Percentiles rank a stretch among this genome's conserved stretches.
These are phyloP conservation scores for Pecoramyces ruminantium DNA, from an alignment of 192 early-diverging fungal genomes.

Conservation along the genomic window DNA sequence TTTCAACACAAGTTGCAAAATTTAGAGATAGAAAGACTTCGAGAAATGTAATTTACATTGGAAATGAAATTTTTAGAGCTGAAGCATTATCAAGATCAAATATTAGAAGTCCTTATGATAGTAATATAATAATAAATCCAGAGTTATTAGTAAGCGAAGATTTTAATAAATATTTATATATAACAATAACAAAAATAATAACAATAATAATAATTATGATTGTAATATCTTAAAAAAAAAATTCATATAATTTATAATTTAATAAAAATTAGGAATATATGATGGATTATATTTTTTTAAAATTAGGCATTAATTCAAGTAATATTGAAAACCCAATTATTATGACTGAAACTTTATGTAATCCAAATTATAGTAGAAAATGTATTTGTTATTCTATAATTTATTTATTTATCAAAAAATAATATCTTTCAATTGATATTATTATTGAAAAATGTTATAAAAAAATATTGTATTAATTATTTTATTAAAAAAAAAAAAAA, in stretches of 20 bases:
- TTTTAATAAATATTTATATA: too few species aligned
- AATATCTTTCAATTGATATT: too few species aligned
- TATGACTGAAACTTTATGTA: slow-evolving; percentile 74
- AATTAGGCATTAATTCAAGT: slow-evolving; percentile 55
- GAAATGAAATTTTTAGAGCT: slow-evolving; percentile 42
- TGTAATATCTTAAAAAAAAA: too few species aligned
- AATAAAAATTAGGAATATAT: slow-evolving; percentile 74
- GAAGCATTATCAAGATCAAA: slow-evolving; percentile 29
- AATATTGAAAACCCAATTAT: slow-evolving; percentile 57
- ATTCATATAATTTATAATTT: too few species aligned
- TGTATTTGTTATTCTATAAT: slow-evolving; percentile 16
- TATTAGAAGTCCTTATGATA: slow-evolving; percentile 45
- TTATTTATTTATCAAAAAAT: too few species aligned
- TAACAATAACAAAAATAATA: too few species aligned
- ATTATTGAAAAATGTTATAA: too few species aligned
- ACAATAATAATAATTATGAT: too few species aligned
- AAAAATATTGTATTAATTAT: too few species aligned
- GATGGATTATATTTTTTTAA: slow-evolving; percentile 70
- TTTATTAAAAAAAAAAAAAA: too few species aligned
- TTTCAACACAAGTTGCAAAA: slow-evolving; percentile 50
- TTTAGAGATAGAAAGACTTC: slow-evolving; percentile 37
- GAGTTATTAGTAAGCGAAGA: slow-evolving; percentile 49
- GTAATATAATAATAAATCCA: slow-evolving; percentile 47
- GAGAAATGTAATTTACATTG: slow-evolving; percentile 25
- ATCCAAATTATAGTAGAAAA: slow-evolving; percentile 53